Percentiles rank a stretch among this genome's conserved stretches.
Evolutionary conservation across 2,329 filamentous ascomycete genomes (phyloP).

Genomic region (Emmonsiellopsis sp.): DNA sequence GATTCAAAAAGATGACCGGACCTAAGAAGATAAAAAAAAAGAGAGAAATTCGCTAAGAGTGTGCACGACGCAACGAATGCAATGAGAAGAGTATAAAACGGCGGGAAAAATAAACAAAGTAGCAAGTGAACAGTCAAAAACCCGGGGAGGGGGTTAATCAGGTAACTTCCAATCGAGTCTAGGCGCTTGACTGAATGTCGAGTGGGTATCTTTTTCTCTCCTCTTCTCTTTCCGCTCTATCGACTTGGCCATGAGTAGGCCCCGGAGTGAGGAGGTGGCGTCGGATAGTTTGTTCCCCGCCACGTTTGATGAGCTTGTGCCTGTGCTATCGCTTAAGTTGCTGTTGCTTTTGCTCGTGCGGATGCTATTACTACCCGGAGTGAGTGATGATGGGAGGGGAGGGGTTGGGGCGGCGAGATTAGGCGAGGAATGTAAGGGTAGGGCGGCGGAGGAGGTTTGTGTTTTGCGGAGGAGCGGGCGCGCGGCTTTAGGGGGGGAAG

Average conservation of each 20-base stretch:
- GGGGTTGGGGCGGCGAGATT: neutral
- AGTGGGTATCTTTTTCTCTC: neutral
- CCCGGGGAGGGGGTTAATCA: neutral
- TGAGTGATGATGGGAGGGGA: neutral
- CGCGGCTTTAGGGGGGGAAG: neutral
- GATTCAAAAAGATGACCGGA: no score
- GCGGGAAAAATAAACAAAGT: neutral
- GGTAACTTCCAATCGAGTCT: slow-evolving; percentile 6
- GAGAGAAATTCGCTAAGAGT: neutral
- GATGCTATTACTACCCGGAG: neutral
- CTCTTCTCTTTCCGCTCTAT: slow-evolving; percentile 7
- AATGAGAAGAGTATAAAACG: neutral
- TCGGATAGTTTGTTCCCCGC: slow-evolving; percentile 14
- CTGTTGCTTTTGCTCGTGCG: slow-evolving; percentile 14
- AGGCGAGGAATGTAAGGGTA: neutral
- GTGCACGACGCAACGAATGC: neutral
- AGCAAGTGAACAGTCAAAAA: neutral
- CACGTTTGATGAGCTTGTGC: slow-evolving; percentile 17
- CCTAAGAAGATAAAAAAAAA: neutral
- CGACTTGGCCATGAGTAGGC: slow-evolving; percentile 22
- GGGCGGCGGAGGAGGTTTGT: neutral
- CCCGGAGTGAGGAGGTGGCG: slow-evolving; percentile 26
- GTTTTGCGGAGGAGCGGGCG: neutral
- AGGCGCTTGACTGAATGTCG: neutral
- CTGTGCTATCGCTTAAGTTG: slow-evolving; percentile 27